A percentile compares a stretch with the other conserved stretches of the same genome.
phyloP scores from a whole-genome alignment of 1,284 basidiomycete genomes.

The Ustilago hordei region DNA sequence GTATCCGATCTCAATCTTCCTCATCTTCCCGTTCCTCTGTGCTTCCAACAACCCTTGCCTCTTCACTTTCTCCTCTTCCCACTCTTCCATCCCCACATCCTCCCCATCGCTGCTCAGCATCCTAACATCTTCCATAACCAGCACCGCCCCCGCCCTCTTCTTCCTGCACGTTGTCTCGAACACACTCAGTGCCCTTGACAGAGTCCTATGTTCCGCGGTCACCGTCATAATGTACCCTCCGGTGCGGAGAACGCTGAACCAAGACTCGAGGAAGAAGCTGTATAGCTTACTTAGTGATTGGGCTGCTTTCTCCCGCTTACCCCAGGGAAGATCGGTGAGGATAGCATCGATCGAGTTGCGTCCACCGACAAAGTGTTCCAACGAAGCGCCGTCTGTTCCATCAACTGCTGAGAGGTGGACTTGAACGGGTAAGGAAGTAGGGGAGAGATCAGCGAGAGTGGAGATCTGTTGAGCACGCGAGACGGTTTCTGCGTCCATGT shows the following conservation, averaged over 20 bases:
- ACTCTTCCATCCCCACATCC: not conserved
- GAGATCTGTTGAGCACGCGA: slow-evolving; percentile 31
- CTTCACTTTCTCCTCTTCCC: slow-evolving; percentile 41
- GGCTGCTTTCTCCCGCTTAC: slow-evolving; percentile 41
- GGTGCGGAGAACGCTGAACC: slow-evolving; percentile 40
- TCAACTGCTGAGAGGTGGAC: slow-evolving; percentile 28
- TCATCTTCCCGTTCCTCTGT: slow-evolving; percentile 28
- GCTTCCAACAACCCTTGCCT: slow-evolving; percentile 37
- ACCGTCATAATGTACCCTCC: slow-evolving; percentile 45
- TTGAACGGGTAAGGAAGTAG: slow-evolving; percentile 5
- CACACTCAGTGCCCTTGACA: slow-evolving; percentile 33
- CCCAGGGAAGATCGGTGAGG: slow-evolving; percentile 54
- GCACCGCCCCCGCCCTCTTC: slow-evolving; percentile 23
- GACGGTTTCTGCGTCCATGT: slow-evolving; percentile 36
- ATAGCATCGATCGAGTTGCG: slow-evolving; percentile 44
- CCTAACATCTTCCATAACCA: slow-evolving; percentile 34
- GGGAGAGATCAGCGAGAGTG: slow-evolving; percentile 25
- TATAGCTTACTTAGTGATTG: slow-evolving; percentile 45
- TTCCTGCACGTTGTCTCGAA: slow-evolving; percentile 46
- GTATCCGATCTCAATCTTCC: slow-evolving; percentile 55
- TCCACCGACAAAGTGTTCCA: slow-evolving; percentile 44
- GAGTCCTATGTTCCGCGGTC: slow-evolving; percentile 47
- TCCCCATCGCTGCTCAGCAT: slow-evolving; percentile 13
- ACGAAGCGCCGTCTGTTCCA: slow-evolving; percentile 17
- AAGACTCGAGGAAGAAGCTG: slow-evolving; percentile 38